These are phyloP conservation scores for Hypholoma sublateritium DNA, from an alignment of 768 basidiomycete species.

Conservation along the genomic window DNA sequence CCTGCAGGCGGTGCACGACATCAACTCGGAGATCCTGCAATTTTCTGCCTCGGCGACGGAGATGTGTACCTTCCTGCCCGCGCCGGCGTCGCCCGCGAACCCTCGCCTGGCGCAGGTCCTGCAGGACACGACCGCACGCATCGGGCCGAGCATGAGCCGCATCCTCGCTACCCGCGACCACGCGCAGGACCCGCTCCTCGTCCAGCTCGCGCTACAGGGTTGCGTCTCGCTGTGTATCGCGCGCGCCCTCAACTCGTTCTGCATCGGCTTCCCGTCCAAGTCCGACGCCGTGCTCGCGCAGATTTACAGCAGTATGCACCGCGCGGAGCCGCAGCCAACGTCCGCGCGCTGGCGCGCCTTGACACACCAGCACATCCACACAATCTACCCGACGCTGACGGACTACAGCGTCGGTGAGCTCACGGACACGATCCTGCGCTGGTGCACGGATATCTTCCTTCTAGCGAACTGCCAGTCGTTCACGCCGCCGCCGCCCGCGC, in stretches of 20 bases:
- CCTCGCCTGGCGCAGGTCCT: slow-evolving; percentile 49
- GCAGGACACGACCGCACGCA: slow-evolving; percentile 58
- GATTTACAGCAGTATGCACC: slow-evolving; percentile 56
- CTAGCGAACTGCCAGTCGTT: slow-evolving; percentile 58
- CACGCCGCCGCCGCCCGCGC: slow-evolving; percentile 17
- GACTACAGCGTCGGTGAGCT: slow-evolving; percentile 73
- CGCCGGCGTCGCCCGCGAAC: slow-evolving; percentile 31
- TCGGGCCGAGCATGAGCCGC: slow-evolving; percentile 62
- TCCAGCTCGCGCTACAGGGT: slow-evolving; percentile 75
- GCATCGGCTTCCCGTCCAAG: slow-evolving; percentile 72
- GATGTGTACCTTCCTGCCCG: slow-evolving; percentile 51
- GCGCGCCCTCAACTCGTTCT: slow-evolving; percentile 68
- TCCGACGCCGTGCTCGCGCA: slow-evolving; percentile 64
- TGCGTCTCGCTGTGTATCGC: slow-evolving; percentile 67
- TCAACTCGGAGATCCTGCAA: slow-evolving; percentile 81
- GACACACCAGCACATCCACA: slow-evolving; percentile 67
- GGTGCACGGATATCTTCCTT: slow-evolving; percentile 66
- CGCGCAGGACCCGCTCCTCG: slow-evolving; percentile 72
- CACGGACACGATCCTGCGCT: slow-evolving; percentile 71
- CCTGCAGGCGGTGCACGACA: slow-evolving; percentile 75
- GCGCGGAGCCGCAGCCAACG: slow-evolving; percentile 70
- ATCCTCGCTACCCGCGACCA: slow-evolving; percentile 66
- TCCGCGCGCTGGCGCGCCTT: slow-evolving; percentile 78
- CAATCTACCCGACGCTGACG: slow-evolving; percentile 62
- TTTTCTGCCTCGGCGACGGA: slow-evolving; percentile 77